These are phyloP conservation scores for Fagopyrum homotropicum DNA, from an alignment of 148 eudicot species.

Conservation along the genomic window DNA sequence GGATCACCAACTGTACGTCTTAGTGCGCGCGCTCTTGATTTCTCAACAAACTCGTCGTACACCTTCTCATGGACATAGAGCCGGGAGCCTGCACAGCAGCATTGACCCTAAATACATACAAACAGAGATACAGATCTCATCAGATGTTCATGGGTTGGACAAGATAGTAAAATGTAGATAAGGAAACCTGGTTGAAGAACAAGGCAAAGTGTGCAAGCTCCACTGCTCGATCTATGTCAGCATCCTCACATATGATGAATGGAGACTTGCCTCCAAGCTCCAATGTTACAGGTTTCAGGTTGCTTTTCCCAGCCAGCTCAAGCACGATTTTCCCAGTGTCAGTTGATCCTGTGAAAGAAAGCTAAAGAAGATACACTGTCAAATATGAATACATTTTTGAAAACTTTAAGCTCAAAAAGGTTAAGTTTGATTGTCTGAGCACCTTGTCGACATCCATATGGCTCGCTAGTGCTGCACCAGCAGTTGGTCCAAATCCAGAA, in stretches of 20 bases:
- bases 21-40: slow-evolving; percentile 75
- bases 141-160: background rate
- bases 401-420: background rate
- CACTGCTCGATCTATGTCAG: slow-evolving; percentile 52
- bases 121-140: background rate
- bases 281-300: slow-evolving; percentile 54
- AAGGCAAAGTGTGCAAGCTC: slow-evolving; percentile 65
- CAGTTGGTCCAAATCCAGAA: slow-evolving; percentile 71
- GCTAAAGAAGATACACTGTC: slow-evolving; percentile 19
- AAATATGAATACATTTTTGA: background rate
- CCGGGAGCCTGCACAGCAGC: slow-evolving; percentile 95
- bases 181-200: slow-evolving; percentile 36
- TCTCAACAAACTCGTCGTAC: slow-evolving; percentile 83
- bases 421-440: background rate
- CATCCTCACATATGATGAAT: slow-evolving; percentile 56
- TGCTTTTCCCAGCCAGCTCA: slow-evolving; percentile 50
- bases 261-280: slow-evolving; percentile 80
- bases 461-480: slow-evolving; percentile 79
- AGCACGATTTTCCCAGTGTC: slow-evolving; percentile 48
- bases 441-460: slow-evolving; percentile 90
- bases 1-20: slow-evolving; percentile 92
- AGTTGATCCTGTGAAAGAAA: slow-evolving; percentile 70
- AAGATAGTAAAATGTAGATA: background rate
- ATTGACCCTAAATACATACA: slow-evolving; percentile 61
- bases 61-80: slow-evolving; percentile 80